These are phyloP conservation scores for Suhomyces taliae DNA, from an alignment of 1,139 yeast species.

Conservation along the genomic window DNA sequence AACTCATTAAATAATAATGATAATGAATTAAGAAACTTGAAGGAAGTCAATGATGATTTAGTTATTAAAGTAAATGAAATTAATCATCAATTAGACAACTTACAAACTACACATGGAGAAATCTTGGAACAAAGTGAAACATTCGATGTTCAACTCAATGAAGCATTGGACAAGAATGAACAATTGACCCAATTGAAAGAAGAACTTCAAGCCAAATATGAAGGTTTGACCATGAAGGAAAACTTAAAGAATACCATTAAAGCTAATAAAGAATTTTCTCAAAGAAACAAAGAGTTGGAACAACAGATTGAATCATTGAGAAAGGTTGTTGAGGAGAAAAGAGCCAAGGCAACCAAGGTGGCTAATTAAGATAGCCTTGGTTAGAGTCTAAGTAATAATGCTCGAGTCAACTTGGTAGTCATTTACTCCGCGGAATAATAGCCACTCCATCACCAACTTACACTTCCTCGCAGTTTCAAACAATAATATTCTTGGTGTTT, in stretches of 20 bases:
- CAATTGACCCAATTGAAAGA: constrained; percentile 19
- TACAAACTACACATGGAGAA: constrained; percentile 41
- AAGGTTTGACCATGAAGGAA: constrained; percentile 45
- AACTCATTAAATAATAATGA: constrained; percentile 41
- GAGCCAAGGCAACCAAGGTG: constrained; percentile 14
- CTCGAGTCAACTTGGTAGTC: no score
- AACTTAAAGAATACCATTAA: constrained; percentile 46
- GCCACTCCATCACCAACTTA: no score
- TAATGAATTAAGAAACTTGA: constrained; percentile 40
- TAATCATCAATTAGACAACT: constrained; percentile 30
- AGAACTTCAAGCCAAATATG: constrained; percentile 32
- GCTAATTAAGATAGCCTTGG: not conserved
- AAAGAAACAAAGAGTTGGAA: constrained; percentile 39
- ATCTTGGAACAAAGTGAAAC: constrained; percentile 38
- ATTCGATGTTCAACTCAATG: constrained; percentile 25
- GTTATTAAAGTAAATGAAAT: constrained; percentile 28
- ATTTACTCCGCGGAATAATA: no score
- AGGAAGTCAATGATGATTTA: constrained; percentile 41
- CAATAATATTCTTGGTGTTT: no score
- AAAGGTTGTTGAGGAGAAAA: constrained; percentile 17
- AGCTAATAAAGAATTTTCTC: constrained; percentile 44
- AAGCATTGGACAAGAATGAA: constrained; percentile 24
- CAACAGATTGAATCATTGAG: constrained; percentile 29
- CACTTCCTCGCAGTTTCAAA: no score
- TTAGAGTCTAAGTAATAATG: no score